Base-by-base conservation (phyloP, 1,139 yeast species). In the Lodderomyces margitis region DNA sequence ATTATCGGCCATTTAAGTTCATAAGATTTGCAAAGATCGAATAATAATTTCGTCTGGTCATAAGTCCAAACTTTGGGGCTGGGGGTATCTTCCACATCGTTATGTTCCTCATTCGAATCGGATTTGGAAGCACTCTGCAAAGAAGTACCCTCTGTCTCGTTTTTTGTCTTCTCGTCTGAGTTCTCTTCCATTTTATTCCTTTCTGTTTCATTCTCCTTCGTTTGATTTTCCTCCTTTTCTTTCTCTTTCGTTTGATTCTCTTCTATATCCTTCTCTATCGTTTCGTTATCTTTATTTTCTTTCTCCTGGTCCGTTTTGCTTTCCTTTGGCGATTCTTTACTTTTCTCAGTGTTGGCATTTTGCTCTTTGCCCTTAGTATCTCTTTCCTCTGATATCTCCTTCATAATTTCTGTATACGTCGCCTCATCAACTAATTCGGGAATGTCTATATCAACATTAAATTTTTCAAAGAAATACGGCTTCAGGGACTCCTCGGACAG, bases 1-100 rank as follows among this genome's bases (percentile, higher is more conserved):
- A 92, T 79, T 1, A 89, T 82, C 9, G 84, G 78, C 98, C 98
- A 92, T 49, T 94, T 78, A 55, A 92, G 70, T 57, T 92, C 98
- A 57, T 78, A 91, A 1, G 74, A 75, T 31, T 70, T 62, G 48
- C 95, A 87, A 27, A 87, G 64, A 1, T 81, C 84, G 61, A 91
- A 88, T 20, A 92, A 64, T 47, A 85, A 80, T 38, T 68, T 68
- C 0, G 97, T 87, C 58, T 92, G 98, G 35, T 82, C 82, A 53
- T 74, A 87, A 2, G 78, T 66, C 97, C 98, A 91, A 8, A 34
- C 41, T 31, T 38, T 41, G 14, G 40, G 35, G 7, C 32, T 39
- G 9, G 44, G 16, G 43, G 9, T 41, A 43, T 45, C 39, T 4
- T 44, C 35, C 3, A 25, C 32, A 9, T 44, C 45, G 16, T 41